phyloP scores from a whole-genome alignment of 768 basidiomycete species.

The Galerina marginata region DNA sequence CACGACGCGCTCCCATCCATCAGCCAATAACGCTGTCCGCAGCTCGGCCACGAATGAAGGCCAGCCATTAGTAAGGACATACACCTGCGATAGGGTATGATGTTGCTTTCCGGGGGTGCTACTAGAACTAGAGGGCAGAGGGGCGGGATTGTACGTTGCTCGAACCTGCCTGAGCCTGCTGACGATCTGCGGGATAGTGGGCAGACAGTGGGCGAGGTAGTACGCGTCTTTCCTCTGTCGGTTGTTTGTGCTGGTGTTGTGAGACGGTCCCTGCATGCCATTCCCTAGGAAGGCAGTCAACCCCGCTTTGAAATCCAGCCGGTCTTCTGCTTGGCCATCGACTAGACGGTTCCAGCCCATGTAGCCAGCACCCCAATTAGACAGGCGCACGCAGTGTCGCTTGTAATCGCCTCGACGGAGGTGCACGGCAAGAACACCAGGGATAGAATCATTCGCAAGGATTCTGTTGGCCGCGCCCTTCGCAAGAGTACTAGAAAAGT shows the following conservation, averaged over 20 bases:
- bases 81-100: constrained; percentile 36
- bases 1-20: constrained; percentile 57
- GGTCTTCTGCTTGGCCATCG: constrained; percentile 13
- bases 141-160: constrained; percentile 28
- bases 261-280: neutral
- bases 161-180: constrained; percentile 40
- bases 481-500: no score
- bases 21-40: constrained; percentile 39
- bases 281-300: neutral
- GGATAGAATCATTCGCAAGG: constrained; percentile 11
- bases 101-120: neutral
- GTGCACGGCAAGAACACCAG: constrained; percentile 58
- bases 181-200: constrained; percentile 47
- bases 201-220: constrained; percentile 50
- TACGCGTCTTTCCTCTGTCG: constrained; percentile 26
- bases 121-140: neutral
- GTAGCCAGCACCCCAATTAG: constrained; percentile 46
- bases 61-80: constrained; percentile 59
- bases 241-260: neutral
- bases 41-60: constrained; percentile 47
- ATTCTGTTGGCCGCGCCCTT: neutral
- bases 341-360: constrained; percentile 57
- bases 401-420: constrained; percentile 62
- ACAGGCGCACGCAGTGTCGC: constrained; percentile 58
- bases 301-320: neutral